These are phyloP conservation scores for Thelonectria olida DNA, from an alignment of 2,329 filamentous ascomycete species.

Conservation along the genomic window DNA sequence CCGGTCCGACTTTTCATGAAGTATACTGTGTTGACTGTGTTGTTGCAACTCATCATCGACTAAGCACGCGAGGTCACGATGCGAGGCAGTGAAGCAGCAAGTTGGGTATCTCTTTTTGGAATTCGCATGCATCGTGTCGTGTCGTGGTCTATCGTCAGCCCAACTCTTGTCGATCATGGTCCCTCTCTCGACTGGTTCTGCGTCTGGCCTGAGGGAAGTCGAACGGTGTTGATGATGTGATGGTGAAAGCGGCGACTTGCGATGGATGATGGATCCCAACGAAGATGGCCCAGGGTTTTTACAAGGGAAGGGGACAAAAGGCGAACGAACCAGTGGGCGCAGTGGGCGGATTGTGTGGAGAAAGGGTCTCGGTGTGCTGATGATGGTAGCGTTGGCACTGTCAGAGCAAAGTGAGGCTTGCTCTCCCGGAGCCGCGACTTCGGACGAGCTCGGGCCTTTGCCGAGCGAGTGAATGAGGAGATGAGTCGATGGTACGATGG, in stretches of 20 bases:
- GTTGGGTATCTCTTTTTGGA: neutral
- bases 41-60: neutral
- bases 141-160: neutral
- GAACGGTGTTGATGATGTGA: constrained; percentile 12
- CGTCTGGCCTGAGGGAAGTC: constrained; percentile 6
- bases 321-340: neutral
- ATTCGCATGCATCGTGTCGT: neutral
- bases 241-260: constrained; percentile 8
- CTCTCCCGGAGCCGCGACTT: constrained; percentile 2
- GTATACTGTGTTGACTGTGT: neutral
- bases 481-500: constrained; percentile 16
- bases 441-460: constrained; percentile 13
- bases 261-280: constrained; percentile 1
- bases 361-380: constrained; percentile 16
- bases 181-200: neutral
- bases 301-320: neutral
- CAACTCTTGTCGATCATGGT: neutral
- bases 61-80: neutral
- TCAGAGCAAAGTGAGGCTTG: neutral
- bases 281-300: neutral
- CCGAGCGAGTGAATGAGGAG: constrained; percentile 1
- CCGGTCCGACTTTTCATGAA: neutral
- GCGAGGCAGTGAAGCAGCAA: too few relatives aligned
- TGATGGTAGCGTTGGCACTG: neutral
- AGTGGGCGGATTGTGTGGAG: neutral